Evolutionary conservation across 768 basidiomycete genomes (phyloP).

Genomic region (Kwoniella bestiolae): DNA sequence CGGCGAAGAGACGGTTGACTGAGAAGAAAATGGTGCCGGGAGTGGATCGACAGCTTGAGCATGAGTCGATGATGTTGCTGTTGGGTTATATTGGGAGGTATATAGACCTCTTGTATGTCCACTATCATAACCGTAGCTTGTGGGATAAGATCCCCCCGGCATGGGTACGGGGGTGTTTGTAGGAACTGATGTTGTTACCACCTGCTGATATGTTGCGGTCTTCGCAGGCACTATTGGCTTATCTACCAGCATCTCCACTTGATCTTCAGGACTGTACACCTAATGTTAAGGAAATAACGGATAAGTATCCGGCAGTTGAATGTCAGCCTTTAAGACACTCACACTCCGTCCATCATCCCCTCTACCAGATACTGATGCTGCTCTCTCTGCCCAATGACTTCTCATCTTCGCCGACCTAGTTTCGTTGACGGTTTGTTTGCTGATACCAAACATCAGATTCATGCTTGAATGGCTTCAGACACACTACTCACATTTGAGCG

Average conservation of each 20-base stretch:
- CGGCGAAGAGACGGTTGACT: background rate
- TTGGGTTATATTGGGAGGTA: background rate
- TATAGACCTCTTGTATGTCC: background rate
- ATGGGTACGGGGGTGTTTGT: background rate
- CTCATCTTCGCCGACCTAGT: conserved; percentile 8
- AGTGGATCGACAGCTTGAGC: background rate
- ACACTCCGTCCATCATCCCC: background rate
- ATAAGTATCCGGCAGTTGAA: background rate
- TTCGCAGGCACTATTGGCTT: background rate
- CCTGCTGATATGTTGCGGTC: background rate
- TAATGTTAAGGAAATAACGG: background rate
- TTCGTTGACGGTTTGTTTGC: conserved; percentile 2
- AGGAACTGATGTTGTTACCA: too few relatives aligned
- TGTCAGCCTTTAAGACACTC: background rate
- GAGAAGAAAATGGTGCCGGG: background rate
- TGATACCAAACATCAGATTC: too few relatives aligned
- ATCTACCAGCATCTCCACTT: background rate
- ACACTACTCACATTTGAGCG: conserved; percentile 28
- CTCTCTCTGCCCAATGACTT: conserved; percentile 6
- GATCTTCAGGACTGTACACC: background rate
- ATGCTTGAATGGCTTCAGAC: too few relatives aligned
- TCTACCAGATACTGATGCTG: conserved; percentile 3
- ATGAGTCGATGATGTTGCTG: background rate
- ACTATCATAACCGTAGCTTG: background rate
- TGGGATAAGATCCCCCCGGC: background rate